Evolutionary conservation across 441 rosid species (phyloP), one percentile per base, ranked within the genome.

Genomic region (Eutrema salsugineum): DNA sequence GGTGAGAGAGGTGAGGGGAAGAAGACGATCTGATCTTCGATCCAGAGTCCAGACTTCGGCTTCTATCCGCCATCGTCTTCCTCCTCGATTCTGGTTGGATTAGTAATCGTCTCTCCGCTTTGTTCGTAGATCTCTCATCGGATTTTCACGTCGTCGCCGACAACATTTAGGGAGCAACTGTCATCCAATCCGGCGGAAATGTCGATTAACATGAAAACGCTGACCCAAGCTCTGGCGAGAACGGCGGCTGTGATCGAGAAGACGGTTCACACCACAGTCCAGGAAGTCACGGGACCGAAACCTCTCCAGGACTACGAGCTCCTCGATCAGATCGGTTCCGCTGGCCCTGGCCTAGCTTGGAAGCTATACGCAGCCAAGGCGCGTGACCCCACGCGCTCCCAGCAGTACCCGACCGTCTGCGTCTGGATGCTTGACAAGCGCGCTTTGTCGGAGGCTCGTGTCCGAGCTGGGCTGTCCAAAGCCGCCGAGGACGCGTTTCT

Each of bases 191-290:
- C 42, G 47, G 58, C 2, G 16, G 54, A 73, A 42, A 87, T 85
- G 96, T 85, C 98, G 33, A 76, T 93, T 30, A 93, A 93, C 84
- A 93, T 93, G 95, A 93, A 86, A 78, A 77, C 91, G 58, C 69
- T 93, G n/a, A 88, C 96, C 10, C 93, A 90, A 77, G 98, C 98
- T 66, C 77, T 93, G 12, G 98, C 97, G 5, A 93, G 89, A 75
- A 85, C 98, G 5, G 93, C 93, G 1, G 98, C 95, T 8, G 97
- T 86, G 50, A 93, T 90, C 75, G 98, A 90, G 84, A 93, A 93
- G 81, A 88, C 88, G 62, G 98, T 93, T 5, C 91, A 88, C 24
- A 90, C 98, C 16, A 93, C 98, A 47, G 98, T 93, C 0, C 98
- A 90, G 82, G 97, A 93, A 79, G 98, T 93, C 11, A 84, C 97